These are phyloP conservation scores for Dicorynia guianensis DNA, from an alignment of 306 rosid genomes.

Conservation along the genomic window DNA sequence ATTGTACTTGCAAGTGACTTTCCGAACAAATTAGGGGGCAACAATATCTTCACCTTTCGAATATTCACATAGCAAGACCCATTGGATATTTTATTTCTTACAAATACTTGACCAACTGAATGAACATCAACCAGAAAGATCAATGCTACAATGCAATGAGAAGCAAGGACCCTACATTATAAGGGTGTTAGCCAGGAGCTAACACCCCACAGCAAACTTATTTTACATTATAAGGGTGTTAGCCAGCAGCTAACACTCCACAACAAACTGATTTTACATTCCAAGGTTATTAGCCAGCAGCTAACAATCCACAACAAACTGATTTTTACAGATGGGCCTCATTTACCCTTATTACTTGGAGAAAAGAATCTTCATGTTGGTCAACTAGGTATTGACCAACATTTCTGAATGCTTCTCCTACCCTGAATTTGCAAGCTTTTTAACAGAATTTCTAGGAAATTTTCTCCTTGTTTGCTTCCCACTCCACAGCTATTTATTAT, in stretches of 20 bases:
- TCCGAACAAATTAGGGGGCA: too few relatives aligned
- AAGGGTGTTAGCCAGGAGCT: slow-evolving; percentile 48
- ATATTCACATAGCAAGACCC: slow-evolving; percentile 12
- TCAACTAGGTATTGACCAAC: slow-evolving; percentile 80
- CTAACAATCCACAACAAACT: slow-evolving; percentile 45
- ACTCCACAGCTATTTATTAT: slow-evolving; percentile 9
- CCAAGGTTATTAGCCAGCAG: slow-evolving; percentile 48
- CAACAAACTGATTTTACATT: background rate
- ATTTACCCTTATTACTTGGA: slow-evolving; percentile 27
- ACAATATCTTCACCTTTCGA: slow-evolving; percentile 11
- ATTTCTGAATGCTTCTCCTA: background rate
- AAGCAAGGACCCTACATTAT: background rate
- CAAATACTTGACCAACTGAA: slow-evolving; percentile 1
- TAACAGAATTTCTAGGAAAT: background rate
- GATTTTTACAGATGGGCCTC: background rate
- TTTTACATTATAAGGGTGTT: too few relatives aligned
- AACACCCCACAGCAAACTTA: too few relatives aligned
- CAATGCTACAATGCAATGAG: background rate
- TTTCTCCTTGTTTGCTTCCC: background rate
- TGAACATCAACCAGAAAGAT: background rate
- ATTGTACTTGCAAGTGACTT: background rate
- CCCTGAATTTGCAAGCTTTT: background rate
- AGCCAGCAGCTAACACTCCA: too few relatives aligned
- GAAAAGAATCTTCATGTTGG: slow-evolving; percentile 44
- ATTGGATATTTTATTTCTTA: background rate